These are phyloP conservation scores for Aspergillus sp. DNA, from an alignment of 2,329 filamentous ascomycete genomes.

Conservation along the genomic window DNA sequence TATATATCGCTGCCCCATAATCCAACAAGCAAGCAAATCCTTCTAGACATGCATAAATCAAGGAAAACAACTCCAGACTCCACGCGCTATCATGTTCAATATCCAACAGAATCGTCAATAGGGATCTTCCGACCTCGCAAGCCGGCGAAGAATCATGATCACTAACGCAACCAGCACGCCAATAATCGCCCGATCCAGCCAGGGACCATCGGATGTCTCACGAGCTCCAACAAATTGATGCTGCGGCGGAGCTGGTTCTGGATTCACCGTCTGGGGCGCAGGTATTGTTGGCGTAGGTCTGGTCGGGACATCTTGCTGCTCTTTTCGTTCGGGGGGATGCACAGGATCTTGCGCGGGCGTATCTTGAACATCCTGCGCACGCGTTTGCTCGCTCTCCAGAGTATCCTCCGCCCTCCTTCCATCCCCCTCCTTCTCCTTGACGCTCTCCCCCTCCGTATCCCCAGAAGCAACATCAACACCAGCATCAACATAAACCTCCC, in stretches of 20 bases:
- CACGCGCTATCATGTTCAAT: not conserved
- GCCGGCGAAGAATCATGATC: conserved; percentile 62
- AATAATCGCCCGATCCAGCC: conserved; percentile 79
- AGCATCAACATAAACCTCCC: conserved; percentile 50
- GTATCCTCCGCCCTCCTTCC: not conserved
- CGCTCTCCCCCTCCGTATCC: conserved; percentile 15
- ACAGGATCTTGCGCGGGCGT: too few species aligned
- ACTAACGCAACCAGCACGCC: conserved; percentile 67
- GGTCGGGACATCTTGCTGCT: not conserved
- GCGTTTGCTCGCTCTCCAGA: not conserved
- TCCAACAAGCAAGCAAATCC: too few species aligned
- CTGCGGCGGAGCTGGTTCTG: conserved; percentile 35
- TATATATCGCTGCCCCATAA: too few species aligned
- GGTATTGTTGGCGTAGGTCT: not conserved
- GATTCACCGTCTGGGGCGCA: conserved; percentile 1
- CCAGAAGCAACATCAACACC: conserved; percentile 31
- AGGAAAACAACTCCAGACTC: conserved; percentile 1
- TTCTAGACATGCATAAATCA: not conserved
- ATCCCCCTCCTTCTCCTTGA: not conserved
- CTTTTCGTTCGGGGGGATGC: too few species aligned
- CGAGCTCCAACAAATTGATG: conserved; percentile 4
- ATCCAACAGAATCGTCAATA: not conserved
- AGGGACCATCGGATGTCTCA: conserved; percentile 54
- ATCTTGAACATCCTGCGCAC: not conserved
- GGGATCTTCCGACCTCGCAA: conserved; percentile 27